These are phyloP conservation scores for Ceratobasidium sp. DNA, from an alignment of 1,284 basidiomycete species.

Conservation along the genomic window DNA sequence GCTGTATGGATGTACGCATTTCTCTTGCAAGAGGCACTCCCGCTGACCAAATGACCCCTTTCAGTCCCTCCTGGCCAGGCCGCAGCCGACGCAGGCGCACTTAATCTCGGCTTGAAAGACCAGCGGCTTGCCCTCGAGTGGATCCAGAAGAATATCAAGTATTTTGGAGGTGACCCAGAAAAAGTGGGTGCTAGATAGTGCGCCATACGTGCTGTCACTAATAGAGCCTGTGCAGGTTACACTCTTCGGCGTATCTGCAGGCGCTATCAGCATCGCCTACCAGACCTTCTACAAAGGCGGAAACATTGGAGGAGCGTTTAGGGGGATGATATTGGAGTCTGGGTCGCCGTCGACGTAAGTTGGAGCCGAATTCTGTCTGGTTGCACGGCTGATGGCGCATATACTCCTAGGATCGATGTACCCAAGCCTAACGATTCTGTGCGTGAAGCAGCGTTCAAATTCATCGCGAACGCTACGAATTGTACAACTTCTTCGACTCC, in stretches of 20 bases:
- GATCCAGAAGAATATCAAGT: conserved; percentile 61
- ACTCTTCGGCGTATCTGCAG: conserved; percentile 54
- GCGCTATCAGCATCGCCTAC: conserved; percentile 50
- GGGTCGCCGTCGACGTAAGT: conserved; percentile 46
- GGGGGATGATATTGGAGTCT: conserved; percentile 48
- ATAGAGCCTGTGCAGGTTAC: conserved; percentile 43
- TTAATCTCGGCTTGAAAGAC: conserved; percentile 59
- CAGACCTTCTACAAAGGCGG: conserved; percentile 51
- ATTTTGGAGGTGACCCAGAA: conserved; percentile 62
- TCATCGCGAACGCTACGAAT: conserved; percentile 34
- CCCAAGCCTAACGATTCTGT: conserved; percentile 22
- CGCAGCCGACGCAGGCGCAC: conserved; percentile 54
- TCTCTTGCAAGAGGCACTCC: neutral
- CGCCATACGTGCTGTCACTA: neutral
- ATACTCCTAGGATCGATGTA: conserved; percentile 18
- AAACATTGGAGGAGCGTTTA: conserved; percentile 43
- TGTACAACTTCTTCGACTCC: conserved; percentile 13
- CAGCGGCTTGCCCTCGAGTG: conserved; percentile 62
- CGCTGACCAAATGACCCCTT: neutral
- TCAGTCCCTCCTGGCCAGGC: conserved; percentile 52
- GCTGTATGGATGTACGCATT: conserved; percentile 59
- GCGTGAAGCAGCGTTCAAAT: conserved; percentile 24
- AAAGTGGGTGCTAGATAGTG: conserved; percentile 52
- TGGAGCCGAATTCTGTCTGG: conserved; percentile 42
- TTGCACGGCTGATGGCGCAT: too few species aligned